Conservation (phyloP, 257 asterid genomes). For the Anisodus acutangulus region DNA sequence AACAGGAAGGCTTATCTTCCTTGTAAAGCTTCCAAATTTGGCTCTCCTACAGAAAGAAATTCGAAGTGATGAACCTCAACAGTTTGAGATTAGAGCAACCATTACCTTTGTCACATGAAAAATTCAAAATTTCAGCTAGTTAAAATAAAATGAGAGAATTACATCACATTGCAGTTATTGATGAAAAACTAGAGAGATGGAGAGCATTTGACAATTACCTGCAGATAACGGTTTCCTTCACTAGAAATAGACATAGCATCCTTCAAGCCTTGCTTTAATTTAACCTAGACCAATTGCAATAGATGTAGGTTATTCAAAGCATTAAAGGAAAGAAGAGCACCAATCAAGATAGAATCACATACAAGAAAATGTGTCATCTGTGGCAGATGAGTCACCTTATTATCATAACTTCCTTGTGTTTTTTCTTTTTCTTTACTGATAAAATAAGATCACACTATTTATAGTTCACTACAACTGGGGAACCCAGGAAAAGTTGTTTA, state of each 20-base stretch:
- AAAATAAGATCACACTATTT: constrained; percentile 12
- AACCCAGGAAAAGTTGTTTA: constrained; percentile 8
- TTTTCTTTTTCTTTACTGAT: neutral
- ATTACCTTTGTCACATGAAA: constrained; percentile 6
- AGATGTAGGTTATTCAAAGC: neutral
- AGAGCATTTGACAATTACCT: constrained; percentile 52
- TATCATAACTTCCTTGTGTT: neutral
- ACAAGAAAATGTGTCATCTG: constrained; percentile 21
- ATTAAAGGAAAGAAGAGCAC: neutral
- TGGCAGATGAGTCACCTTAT: constrained; percentile 4
- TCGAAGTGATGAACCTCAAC: neutral
- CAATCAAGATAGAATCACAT: constrained; percentile 13
- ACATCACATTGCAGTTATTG: constrained; percentile 25
- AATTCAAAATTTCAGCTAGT: neutral
- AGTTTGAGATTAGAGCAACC: constrained; percentile 12
- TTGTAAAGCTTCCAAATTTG: constrained; percentile 98
- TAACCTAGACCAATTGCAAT: constrained; percentile 56
- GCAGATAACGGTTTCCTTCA: constrained; percentile 93
- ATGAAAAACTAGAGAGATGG: neutral
- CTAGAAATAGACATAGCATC: constrained; percentile 88
- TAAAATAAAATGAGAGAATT: neutral
- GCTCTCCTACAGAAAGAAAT: constrained; percentile 60
- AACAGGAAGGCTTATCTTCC: constrained; percentile 72
- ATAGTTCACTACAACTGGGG: neutral
- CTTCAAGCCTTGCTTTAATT: constrained; percentile 92